Base-by-base conservation (phyloP, 192 early-diverging fungal genomes). In the Backusella luteola region DNA sequence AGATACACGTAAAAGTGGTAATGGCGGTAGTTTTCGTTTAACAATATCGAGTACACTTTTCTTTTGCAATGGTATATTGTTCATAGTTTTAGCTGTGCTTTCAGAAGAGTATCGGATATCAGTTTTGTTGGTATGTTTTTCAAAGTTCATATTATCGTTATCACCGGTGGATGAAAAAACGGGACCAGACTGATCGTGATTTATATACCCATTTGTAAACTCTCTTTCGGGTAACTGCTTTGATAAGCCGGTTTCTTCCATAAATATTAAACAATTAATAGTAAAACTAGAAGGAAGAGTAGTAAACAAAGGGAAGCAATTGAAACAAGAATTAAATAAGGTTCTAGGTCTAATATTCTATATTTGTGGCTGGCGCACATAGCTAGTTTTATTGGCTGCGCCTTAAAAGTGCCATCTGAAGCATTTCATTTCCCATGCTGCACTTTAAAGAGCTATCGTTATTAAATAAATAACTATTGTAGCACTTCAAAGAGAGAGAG, bases 1-100 rank as follows among this genome's bases (percentile, higher is more conserved):
- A 19, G 36, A 35, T 36, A 71, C 71, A 34, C 69, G 67, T 23
- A 68, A 68, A n/a, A 69, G 67, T 21, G 42, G 32, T 4, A 69
- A 69, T 69, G 67, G 67, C 3, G 75, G 75, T 36, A 76, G 17
- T 63, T 63, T 63, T 23, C 8, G 4, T 14, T 63, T 29, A 3
- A 63, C 29, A 23, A 11, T 29, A 21, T 26, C 26, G 12, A 63
- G 23, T 63, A 12, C 4, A 63, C 56, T 29, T 63, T 63, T 19
- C 12, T 63, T 63, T 63, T 23, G 11, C 11, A 29, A 29, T 3
- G 56, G 26, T 29, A 63, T 63, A 29, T 29, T 29, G 26, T 4
- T 63, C 21, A 63, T 29, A 63, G 2, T 63, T 29, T 63, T 11
- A 3, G 6, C 11, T 12, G 26, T 63, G 12, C 56, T 63, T 63